Evolutionary conservation across 192 early-diverging fungal species (phyloP).

Genomic region (Obelidium mucronatum): DNA sequence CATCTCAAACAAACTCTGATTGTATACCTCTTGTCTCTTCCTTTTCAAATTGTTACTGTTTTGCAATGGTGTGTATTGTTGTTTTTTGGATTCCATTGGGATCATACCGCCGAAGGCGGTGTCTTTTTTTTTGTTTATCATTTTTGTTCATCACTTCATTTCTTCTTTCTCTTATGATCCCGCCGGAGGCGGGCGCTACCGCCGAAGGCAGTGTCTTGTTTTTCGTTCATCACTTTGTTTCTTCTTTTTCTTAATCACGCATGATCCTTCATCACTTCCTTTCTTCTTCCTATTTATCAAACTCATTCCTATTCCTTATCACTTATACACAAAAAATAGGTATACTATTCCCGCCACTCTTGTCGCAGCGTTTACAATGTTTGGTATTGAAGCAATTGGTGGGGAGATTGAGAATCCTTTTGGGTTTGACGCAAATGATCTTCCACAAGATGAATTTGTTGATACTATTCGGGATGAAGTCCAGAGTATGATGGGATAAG

Average conservation of each 20-base stretch:
- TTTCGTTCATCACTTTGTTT: no score
- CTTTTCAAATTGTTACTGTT: slow-evolving; percentile 76
- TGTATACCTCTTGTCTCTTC: slow-evolving; percentile 78
- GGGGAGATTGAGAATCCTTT: slow-evolving; percentile 97
- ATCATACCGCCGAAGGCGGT: no score
- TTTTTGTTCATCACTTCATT: no score
- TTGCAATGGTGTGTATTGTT: not conserved
- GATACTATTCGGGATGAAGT: slow-evolving; percentile 31
- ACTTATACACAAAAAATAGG: no score
- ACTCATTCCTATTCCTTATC: no score
- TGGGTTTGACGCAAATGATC: slow-evolving; percentile 56
- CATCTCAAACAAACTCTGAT: slow-evolving; percentile 85
- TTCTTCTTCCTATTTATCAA: no score
- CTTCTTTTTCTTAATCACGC: no score
- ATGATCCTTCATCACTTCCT: no score
- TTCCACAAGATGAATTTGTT: slow-evolving; percentile 31
- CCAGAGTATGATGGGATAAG: slow-evolving; percentile 15
- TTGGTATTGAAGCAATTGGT: slow-evolving; percentile 88
- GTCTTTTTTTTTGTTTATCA: no score
- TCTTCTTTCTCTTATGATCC: no score
- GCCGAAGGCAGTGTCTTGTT: no score
- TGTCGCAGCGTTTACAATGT: slow-evolving; percentile 73
- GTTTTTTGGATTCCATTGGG: not conserved
- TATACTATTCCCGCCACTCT: slow-evolving; percentile 73
- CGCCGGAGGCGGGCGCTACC: no score